Conservation (phyloP, 768 basidiomycete genomes). For the Serpula lacrymans region DNA sequence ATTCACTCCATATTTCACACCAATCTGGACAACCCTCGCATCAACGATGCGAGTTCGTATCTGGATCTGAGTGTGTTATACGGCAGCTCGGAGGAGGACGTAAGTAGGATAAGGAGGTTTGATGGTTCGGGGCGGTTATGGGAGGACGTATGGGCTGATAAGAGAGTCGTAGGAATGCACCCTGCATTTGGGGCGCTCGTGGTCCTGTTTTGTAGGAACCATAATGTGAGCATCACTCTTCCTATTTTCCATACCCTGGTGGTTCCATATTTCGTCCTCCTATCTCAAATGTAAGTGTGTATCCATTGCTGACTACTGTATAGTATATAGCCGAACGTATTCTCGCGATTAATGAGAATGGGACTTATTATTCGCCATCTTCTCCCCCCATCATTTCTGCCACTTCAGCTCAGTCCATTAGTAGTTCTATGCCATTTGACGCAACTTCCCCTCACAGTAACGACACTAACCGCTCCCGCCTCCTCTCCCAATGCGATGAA, state of each 20-base stretch:
- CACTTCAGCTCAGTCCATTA: too few relatives aligned
- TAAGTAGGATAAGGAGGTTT: constrained; percentile 50
- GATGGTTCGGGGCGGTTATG: constrained; percentile 68
- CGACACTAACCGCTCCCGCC: constrained; percentile 18
- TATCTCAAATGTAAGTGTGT: neutral
- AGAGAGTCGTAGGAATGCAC: constrained; percentile 65
- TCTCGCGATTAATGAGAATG: constrained; percentile 63
- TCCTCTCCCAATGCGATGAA: constrained; percentile 62
- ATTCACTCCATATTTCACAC: constrained; percentile 74
- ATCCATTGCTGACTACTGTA: constrained; percentile 10
- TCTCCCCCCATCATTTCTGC: too few relatives aligned
- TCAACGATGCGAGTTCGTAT: constrained; percentile 70
- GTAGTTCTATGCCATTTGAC: too few relatives aligned
- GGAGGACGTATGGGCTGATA: constrained; percentile 70
- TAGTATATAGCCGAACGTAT: constrained; percentile 72
- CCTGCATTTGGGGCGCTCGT: constrained; percentile 67
- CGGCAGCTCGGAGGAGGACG: constrained; percentile 49
- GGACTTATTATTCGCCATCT: too few relatives aligned
- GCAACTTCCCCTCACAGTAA: constrained; percentile 14
- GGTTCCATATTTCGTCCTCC: neutral
- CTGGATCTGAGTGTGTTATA: constrained; percentile 76
- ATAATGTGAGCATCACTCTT: constrained; percentile 49
- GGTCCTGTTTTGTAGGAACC: constrained; percentile 68
- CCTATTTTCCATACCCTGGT: too few relatives aligned
- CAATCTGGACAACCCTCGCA: constrained; percentile 39